Evolutionary conservation across 2,329 filamentous ascomycete species (phyloP), one percentile per base, ranked within the genome.

Genomic region (Chrysoporthe puriensis): DNA sequence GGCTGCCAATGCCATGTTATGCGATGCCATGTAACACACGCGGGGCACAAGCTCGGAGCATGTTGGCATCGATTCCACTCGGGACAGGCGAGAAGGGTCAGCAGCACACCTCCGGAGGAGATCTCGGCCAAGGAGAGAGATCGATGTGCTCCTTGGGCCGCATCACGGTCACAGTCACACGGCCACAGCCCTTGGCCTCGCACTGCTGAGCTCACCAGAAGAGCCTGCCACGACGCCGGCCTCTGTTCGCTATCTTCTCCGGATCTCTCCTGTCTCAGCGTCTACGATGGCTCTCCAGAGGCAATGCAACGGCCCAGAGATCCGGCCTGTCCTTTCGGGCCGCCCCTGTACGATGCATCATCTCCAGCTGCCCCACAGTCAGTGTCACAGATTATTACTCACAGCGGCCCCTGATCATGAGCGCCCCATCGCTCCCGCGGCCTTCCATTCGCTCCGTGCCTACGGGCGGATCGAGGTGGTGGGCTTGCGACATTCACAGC

Each of bases 351-450:
- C 50, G 50, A 42, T 64, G 50, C 62, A 46, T 48, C 62, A 68
- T 67, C 43, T 62, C 16, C 26, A 54, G 65, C 62, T 61, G 50
- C 62, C 58, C 62, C 52, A 60, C 66, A 62, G 36, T 57, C 66
- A 62, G 36, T 57, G 43, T 66, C 59, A 68, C 62, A 61, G 68
- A 62, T 54, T 46, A 66, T 66, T 67, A 66, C 68, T 67, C 65
- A 65, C 52, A 52, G 48, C 36, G 48, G 58, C 62, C 57, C 48
- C 57, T 52, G 52, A 62, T 58, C 42, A 56, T 32, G 48, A 52
- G 59, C 26, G 50, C 52, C 52, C 58, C 59, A 18, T 58, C 40
- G n/a, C 42, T 58, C 43, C 43, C 46, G 44, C 36, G 52, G 58
- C n/a, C 62, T 43, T 48, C 50, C 54, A 56, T 62, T 62, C 34